A percentile compares a stretch with the other conserved stretches of the same genome.
These are phyloP conservation scores for Noccaea bulbosa DNA, from an alignment of 345 rosid species.

Conservation along the genomic window DNA sequence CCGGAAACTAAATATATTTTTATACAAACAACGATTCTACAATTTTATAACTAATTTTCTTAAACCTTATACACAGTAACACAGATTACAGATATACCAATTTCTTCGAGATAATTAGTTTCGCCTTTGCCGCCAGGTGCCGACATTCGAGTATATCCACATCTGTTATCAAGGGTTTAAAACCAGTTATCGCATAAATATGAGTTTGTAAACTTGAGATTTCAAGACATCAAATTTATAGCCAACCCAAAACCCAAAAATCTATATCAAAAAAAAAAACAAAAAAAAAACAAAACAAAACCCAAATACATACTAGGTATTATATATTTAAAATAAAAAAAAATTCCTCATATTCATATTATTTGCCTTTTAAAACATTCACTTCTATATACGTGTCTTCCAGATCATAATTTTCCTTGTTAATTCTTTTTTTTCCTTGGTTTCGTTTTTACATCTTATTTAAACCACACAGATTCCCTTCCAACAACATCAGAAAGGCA, in stretches of 20 bases:
- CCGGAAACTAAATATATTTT: no score
- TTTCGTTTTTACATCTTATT: conserved; percentile 1
- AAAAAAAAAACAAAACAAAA: no score
- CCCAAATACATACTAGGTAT: conserved; percentile 23
- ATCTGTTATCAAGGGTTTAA: background rate
- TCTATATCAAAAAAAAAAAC: no score
- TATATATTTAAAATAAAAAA: background rate
- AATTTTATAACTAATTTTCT: background rate
- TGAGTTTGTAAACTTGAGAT: background rate
- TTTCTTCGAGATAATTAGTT: background rate
- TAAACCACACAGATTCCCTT: conserved; percentile 17
- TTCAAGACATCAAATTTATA: background rate
- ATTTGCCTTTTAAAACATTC: background rate
- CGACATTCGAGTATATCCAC: background rate
- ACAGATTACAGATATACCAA: background rate
- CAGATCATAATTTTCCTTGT: conserved; percentile 1
- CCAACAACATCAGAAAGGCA: background rate
- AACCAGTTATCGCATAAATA: background rate
- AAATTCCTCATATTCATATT: conserved; percentile 1
- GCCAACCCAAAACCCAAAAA: conserved; percentile 1
- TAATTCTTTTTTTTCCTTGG: background rate
- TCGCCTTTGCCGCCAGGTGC: background rate
- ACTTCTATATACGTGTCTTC: background rate
- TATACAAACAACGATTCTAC: no score
- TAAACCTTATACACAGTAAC: background rate